Conservation (phyloP, 139 green algal genomes). For the Nannochloris sp. region DNA sequence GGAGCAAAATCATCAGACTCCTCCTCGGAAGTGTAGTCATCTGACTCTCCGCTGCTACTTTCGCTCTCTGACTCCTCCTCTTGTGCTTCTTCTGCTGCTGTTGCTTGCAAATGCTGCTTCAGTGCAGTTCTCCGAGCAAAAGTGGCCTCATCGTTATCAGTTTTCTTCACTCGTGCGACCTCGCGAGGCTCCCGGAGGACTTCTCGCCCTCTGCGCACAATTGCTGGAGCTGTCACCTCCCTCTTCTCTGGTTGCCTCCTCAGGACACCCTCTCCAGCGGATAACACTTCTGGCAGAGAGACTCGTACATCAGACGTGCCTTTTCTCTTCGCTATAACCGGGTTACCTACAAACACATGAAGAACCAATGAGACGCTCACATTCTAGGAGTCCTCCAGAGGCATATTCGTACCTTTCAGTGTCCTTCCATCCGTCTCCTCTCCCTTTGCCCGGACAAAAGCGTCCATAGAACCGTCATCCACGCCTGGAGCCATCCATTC, state of each 20-base stretch:
- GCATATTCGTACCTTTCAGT: background rate
- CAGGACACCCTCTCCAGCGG: background rate
- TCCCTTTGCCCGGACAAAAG: background rate
- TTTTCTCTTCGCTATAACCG: conserved; percentile 52
- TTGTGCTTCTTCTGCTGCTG: background rate
- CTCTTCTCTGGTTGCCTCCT: background rate
- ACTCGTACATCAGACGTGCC: conserved; percentile 29
- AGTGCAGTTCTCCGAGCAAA: conserved; percentile 12
- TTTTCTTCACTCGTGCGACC: too few species aligned
- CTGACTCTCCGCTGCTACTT: conserved; percentile 67
- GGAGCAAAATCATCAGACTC: conserved; percentile 14
- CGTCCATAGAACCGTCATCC: background rate
- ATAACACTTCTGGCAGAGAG: too few species aligned
- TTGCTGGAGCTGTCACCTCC: background rate
- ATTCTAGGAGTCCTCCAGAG: background rate
- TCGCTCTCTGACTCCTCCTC: conserved; percentile 9
- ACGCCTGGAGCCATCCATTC: conserved; percentile 59
- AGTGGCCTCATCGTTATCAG: too few species aligned
- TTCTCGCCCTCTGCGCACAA: background rate
- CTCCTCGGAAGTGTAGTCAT: conserved; percentile 60
- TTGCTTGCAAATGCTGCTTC: background rate
- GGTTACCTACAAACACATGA: conserved; percentile 27
- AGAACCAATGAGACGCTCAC: background rate
- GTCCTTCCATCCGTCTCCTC: background rate
- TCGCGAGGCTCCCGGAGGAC: background rate